Evolutionary conservation across 257 asterid genomes (phyloP).

Genomic region (Solanum pennellii): DNA sequence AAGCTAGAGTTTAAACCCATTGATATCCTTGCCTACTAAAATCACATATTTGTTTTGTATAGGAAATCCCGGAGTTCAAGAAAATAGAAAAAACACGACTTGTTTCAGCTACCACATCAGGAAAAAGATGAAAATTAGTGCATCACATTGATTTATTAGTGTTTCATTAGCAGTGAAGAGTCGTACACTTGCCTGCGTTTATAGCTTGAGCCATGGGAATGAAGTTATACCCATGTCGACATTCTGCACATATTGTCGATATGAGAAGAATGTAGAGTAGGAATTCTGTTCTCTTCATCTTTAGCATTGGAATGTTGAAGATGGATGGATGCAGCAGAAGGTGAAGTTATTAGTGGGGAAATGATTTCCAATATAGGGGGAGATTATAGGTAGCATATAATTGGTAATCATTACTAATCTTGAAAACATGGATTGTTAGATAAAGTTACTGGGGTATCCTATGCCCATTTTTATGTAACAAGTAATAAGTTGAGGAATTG

Average conservation of each 20-base stretch:
- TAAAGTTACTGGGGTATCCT: constrained; percentile 28
- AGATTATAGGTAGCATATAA: not conserved
- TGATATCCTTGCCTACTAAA: not conserved
- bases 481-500: constrained; percentile 12
- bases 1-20: constrained; percentile 3
- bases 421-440: constrained; percentile 15
- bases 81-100: not conserved
- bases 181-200: constrained; percentile 24
- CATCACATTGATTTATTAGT: not conserved
- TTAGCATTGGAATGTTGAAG: constrained; percentile 6
- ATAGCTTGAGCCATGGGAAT: constrained; percentile 16
- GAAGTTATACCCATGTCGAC: constrained; percentile 13
- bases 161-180: not conserved
- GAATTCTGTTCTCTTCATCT: constrained; percentile 24
- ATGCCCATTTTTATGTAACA: constrained; percentile 9
- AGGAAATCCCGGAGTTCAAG: not conserved
- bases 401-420: constrained; percentile 26
- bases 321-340: constrained; percentile 7
- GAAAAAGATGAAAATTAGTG: not conserved
- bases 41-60: not conserved
- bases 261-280: constrained; percentile 20
- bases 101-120: not conserved
- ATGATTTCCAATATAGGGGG: constrained; percentile 6
- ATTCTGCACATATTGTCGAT: constrained; percentile 24
- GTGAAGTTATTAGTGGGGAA: constrained; percentile 11